A percentile compares a stretch with the other conserved stretches of the same genome.
Conservation (phyloP, 2,329 filamentous ascomycete genomes). For the Colletotrichum sidae region DNA sequence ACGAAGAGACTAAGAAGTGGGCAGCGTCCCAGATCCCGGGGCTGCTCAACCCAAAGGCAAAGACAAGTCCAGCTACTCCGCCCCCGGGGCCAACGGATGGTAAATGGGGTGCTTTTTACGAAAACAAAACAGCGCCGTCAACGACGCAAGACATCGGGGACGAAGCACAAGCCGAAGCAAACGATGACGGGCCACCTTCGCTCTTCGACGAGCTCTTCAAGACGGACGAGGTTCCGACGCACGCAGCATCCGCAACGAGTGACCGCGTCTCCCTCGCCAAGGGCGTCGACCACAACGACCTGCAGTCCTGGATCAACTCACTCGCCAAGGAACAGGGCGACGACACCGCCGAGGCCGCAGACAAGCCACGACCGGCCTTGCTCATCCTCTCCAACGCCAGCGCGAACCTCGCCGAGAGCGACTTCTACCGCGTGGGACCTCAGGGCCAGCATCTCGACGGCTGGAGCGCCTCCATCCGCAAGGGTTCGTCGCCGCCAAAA, state of each 20-base stretch:
- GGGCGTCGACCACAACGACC: constrained; percentile 28
- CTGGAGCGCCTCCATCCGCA: constrained; percentile 73
- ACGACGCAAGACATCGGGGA: too few species aligned
- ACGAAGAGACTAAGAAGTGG: constrained; percentile 1
- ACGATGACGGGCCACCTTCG: background rate
- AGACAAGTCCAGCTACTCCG: background rate
- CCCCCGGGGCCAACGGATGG: too few species aligned
- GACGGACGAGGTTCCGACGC: background rate
- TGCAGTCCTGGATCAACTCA: constrained; percentile 35
- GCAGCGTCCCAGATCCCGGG: background rate
- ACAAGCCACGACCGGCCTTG: constrained; percentile 43
- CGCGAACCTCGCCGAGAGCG: constrained; percentile 70
- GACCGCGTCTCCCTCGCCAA: too few species aligned
- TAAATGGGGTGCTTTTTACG: too few species aligned
- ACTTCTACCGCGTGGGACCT: constrained; percentile 77
- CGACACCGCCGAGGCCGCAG: background rate
- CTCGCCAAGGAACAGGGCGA: constrained; percentile 11
- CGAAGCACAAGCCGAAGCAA: background rate
- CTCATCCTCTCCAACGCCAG: constrained; percentile 71
- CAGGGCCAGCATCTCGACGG: constrained; percentile 73
- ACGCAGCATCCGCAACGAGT: too few species aligned
- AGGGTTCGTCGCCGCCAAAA: constrained; percentile 51
- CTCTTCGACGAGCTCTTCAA: constrained; percentile 33
- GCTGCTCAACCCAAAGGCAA: constrained; percentile 8
- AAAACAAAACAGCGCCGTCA: too few species aligned